Evolutionary conservation across 306 rosid genomes (phyloP), one percentile per base, ranked within the genome.

Genomic region (Prunus mira): DNA sequence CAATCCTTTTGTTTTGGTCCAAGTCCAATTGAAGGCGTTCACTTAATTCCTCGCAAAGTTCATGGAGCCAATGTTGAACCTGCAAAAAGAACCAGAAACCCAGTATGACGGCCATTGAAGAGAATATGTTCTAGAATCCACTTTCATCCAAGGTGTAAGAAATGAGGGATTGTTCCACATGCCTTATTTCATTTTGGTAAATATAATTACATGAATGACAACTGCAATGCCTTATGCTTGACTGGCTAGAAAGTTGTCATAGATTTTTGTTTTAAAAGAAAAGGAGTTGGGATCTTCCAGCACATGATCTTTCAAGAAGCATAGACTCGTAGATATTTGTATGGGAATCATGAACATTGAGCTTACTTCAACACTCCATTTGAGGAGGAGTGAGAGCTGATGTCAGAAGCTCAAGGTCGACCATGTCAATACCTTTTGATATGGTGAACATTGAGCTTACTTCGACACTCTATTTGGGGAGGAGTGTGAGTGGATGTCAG

Each of bases 41-140:
- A 66, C 86, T 80, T 78, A 94, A 81, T 78, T 94, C 98, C 76
- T 90, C 95, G 34, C 95, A 90, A 63, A 94, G 89, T 80, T 90
- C 83, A 83, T 87, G 88, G 78, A 94, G 95, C 97, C 97, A 94
- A 22, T 86, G 91, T 68, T 85, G 92, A 83, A 94, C 93, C 98
- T 94, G 80, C 79, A 78, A 55, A 60, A 49, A 28, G 62, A 85
- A 72, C 61, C 50, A 76, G 34, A 78, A 76, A 77, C 57, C 52
- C 52, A 20, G 49, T 57, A 76, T 65, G 13, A 61, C 12, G 27
- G 54, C 43, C 38, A 4, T 2, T 18, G 38, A 78, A 7, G 30
- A 75, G 5, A 64, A 69, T 19, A 52, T 52, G 12, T 28, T 18
- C 30, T 30, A 51, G 62, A 9, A 30, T 17, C 34, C 34, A 19